These are phyloP conservation scores for Annulohypoxylon moriforme DNA, from an alignment of 495 filamentous ascomycete genomes.

Conservation along the genomic window DNA sequence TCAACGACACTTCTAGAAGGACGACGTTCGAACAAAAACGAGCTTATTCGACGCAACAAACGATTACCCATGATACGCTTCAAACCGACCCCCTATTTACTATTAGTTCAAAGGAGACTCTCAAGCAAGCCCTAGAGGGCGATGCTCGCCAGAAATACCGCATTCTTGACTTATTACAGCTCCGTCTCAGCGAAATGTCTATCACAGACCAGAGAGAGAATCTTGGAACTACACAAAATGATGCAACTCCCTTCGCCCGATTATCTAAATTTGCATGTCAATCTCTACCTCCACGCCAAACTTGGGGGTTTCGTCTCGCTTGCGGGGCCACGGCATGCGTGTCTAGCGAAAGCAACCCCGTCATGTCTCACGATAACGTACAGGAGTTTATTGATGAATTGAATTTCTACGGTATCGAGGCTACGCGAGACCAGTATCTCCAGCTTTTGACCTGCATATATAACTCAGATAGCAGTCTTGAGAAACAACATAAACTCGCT, in stretches of 20 bases:
- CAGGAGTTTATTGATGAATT: slow-evolving; percentile 44
- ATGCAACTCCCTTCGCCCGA: slow-evolving; percentile 35
- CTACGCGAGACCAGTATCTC: slow-evolving; percentile 47
- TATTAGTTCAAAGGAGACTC: slow-evolving; percentile 21
- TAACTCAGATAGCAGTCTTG: slow-evolving; percentile 14
- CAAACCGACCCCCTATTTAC: slow-evolving; percentile 19
- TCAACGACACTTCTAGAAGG: slow-evolving; percentile 26
- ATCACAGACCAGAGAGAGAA: neutral
- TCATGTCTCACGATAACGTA: slow-evolving; percentile 8
- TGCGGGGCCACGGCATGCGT: slow-evolving; percentile 36
- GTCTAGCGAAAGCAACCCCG: neutral
- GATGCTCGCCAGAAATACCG: slow-evolving; percentile 43
- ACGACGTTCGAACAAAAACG: slow-evolving; percentile 35
- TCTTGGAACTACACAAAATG: slow-evolving; percentile 4
- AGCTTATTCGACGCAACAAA: slow-evolving; percentile 36
- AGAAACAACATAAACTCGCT: slow-evolving; percentile 46
- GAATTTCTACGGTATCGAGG: slow-evolving; percentile 44
- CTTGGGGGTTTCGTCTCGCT: slow-evolving; percentile 49
- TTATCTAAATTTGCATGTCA: slow-evolving; percentile 44
- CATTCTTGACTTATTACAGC: slow-evolving; percentile 40
- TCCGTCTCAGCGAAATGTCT: slow-evolving; percentile 28
- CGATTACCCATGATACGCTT: neutral
- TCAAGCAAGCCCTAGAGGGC: slow-evolving; percentile 33
- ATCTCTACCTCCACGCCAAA: slow-evolving; percentile 42
- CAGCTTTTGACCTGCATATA: slow-evolving; percentile 53